Conservation (phyloP, 2,329 filamentous ascomycete species). For the Trichoderma hamatum region DNA sequence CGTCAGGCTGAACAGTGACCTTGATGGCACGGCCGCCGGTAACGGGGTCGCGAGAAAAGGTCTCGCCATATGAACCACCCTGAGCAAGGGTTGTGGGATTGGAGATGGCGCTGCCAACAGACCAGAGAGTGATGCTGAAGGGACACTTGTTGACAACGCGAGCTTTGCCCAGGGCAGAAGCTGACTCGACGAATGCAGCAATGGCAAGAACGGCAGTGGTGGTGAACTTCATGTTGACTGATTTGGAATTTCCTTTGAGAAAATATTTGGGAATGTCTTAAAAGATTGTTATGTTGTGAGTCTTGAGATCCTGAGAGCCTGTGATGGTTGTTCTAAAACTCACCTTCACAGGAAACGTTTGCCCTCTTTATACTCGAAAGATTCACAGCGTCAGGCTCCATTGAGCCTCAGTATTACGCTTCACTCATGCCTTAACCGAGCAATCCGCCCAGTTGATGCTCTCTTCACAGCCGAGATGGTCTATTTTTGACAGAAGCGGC, state of each 20-base stretch:
- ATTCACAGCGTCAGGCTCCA: neutral
- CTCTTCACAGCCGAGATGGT: neutral
- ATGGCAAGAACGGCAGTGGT: conserved; percentile 25
- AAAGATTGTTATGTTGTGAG: neutral
- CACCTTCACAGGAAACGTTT: neutral
- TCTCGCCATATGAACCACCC: conserved; percentile 40
- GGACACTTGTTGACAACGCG: conserved; percentile 44
- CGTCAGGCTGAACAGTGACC: conserved; percentile 40
- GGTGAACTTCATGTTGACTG: conserved; percentile 29
- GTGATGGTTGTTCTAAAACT: neutral
- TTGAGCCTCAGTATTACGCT: neutral
- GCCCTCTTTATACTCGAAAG: conserved; percentile 1
- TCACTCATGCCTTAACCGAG: neutral
- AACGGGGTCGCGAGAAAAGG: conserved; percentile 40
- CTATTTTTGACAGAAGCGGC: neutral
- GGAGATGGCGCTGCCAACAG: conserved; percentile 41
- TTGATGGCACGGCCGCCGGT: conserved; percentile 47
- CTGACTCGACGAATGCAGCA: conserved; percentile 22
- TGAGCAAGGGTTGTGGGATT: conserved; percentile 34
- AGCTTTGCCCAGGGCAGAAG: conserved; percentile 40
- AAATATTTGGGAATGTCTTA: neutral
- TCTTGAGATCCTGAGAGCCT: neutral
- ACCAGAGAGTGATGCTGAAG: conserved; percentile 43
- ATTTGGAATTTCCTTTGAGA: neutral
- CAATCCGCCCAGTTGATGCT: neutral